Evolutionary conservation across 495 filamentous ascomycete genomes (phyloP), one percentile per base, ranked within the genome.

Genomic region (Podospora tetraspora): DNA sequence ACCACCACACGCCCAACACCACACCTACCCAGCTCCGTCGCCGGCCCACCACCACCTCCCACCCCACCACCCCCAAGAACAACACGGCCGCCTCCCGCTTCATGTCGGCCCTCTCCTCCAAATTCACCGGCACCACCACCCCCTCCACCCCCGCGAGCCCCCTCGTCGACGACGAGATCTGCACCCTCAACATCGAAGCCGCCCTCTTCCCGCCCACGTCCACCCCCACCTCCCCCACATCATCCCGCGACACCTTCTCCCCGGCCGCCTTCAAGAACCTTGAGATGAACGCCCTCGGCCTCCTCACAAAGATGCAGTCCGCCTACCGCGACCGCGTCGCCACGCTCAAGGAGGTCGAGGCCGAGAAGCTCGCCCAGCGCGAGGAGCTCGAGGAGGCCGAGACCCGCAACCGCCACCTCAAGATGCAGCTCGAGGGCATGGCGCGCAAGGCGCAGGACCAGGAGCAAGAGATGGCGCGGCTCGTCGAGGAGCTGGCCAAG

Each of bases 371-470:
- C 27, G 89, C 88, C 12, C 85, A 88, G 73, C 74, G 75, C 8
- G 92, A 95, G 60, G 92, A 94, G 74, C 78, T 90, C 3, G 90
- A 91, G 64, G 91, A 92, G 73, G 86, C 89, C n/a, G 84, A 89
- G 59, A 89, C 89, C 11, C 82, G 91, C 0, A 82, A 86, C 13
- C 78, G 81, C 34, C 84, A 90, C 69, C 81, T 94, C 25, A 91
- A 90, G 77, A 81, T 83, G 63, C 92, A 96, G 77, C 81, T 96
- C 8, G 90, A 93, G 74, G 88, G 86, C 43, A 89, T 94, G 87
- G 87, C 91, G 1, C 82, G 79, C n/a, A 85, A 88, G 70, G 88
- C 88, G 0, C 76, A 80, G 0, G 85, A 89, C 71, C 89, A 91
- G 70, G 89, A 93, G 71, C 75, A 78, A 62, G 84, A 81, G 59